Conservation (phyloP, 495 filamentous ascomycete species). For the Penicilliopsis zonata region DNA sequence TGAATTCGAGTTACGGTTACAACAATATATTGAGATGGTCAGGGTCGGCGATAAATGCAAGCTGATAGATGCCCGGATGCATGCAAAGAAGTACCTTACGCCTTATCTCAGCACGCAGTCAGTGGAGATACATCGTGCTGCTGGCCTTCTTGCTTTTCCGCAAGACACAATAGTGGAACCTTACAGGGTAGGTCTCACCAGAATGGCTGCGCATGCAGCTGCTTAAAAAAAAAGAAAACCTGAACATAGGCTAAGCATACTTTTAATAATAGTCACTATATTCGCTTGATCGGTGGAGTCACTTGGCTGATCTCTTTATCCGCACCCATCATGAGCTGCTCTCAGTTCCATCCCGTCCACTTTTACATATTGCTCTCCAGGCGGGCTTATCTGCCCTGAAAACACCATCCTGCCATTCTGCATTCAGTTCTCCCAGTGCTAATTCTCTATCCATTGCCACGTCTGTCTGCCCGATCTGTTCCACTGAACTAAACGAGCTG, state of each 20-base stretch:
- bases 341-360: conserved; percentile 66
- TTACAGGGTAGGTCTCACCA: conserved; percentile 42
- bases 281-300: conserved; percentile 55
- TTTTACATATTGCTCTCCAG: conserved; percentile 85
- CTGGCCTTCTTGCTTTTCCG: conserved; percentile 64
- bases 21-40: conserved; percentile 89
- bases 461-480: conserved; percentile 86
- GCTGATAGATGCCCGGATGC: conserved; percentile 60
- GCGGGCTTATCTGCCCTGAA: conserved; percentile 92
- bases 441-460: conserved; percentile 47
- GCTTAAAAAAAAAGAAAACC: too few relatives aligned
- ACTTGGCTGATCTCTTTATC: conserved; percentile 72
- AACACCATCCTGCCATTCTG: conserved; percentile 84
- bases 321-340: conserved; percentile 78
- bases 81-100: conserved; percentile 70
- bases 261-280: conserved; percentile 50
- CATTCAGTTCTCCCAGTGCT: conserved; percentile 42
- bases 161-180: conserved; percentile 49
- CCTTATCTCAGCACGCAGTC: conserved; percentile 56
- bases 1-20: conserved; percentile 87
- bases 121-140: conserved; percentile 55
- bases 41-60: conserved; percentile 47
- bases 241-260: too few relatives aligned
- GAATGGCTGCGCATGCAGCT: too few relatives aligned
- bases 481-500: conserved; percentile 83